phyloP scores from a whole-genome alignment of 768 basidiomycete genomes.

The Xerocomellus dryophilus region DNA sequence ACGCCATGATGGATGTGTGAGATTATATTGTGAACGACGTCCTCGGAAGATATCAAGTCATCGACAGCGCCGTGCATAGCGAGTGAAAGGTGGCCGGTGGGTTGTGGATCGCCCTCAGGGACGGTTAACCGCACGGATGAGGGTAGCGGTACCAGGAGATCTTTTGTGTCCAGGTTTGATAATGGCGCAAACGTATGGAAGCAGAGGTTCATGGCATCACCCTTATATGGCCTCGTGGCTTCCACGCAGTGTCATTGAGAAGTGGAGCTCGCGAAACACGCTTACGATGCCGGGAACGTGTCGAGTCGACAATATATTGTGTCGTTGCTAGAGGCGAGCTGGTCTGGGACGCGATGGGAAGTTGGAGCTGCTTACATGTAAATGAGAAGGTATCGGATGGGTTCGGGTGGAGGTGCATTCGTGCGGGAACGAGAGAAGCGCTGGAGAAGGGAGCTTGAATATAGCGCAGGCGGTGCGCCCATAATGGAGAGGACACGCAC shows the following conservation, averaged over 20 bases:
- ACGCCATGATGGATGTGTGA: not conserved
- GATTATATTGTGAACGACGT: not conserved
- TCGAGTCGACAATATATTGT: not conserved
- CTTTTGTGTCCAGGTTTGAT: not conserved
- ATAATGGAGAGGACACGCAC: constrained; percentile 15
- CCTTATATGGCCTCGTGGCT: constrained; percentile 13
- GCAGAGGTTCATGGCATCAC: not conserved
- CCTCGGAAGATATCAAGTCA: not conserved
- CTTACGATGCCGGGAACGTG: not conserved
- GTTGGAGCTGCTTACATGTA: not conserved
- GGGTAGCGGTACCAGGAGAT: not conserved
- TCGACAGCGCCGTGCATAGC: not conserved
- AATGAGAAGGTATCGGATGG: constrained; percentile 14
- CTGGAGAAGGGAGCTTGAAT: not conserved
- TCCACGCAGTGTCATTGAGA: not conserved
- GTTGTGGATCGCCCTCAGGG: constrained; percentile 1
- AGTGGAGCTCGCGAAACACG: not conserved
- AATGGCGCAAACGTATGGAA: constrained; percentile 6
- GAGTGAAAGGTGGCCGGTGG: not conserved
- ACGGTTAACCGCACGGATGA: not conserved
- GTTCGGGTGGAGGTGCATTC: constrained; percentile 13
- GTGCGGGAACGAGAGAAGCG: constrained; percentile 10
- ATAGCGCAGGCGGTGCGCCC: constrained; percentile 7
- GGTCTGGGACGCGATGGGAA: not conserved
- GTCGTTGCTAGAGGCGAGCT: not conserved